These are phyloP conservation scores for Yamagishiella unicocca DNA, from an alignment of 139 green algal species.

Conservation along the genomic window DNA sequence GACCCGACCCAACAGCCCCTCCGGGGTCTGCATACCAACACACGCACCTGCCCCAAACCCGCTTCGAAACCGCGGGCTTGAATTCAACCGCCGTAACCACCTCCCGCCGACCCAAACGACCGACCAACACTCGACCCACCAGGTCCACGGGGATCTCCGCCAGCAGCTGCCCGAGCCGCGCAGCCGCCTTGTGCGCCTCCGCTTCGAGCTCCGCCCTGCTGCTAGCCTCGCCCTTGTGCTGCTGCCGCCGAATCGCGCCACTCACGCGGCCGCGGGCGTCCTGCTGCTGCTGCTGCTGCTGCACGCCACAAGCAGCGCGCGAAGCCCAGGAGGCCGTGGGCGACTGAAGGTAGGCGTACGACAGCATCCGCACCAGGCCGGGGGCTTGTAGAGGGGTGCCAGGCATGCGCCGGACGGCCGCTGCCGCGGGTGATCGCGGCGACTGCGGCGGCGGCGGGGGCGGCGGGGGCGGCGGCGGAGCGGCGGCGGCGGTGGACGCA, in stretches of 20 bases:
- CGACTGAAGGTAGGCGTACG: no score
- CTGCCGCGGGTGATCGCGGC: no score
- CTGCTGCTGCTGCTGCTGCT: no score
- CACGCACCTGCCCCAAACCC: not conserved
- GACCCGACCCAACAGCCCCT: not conserved
- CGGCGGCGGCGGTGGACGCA: not conserved
- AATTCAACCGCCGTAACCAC: not conserved
- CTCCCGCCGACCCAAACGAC: not conserved
- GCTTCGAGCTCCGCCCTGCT: not conserved
- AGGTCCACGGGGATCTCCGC: conserved; percentile 26
- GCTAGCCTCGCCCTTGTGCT: no score
- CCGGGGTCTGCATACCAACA: not conserved
- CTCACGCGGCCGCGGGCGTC: no score
- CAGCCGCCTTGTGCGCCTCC: not conserved
- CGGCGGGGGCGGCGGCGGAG: not conserved
- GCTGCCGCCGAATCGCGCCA: no score
- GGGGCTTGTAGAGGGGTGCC: not conserved
- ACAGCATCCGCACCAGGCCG: not conserved
- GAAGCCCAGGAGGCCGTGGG: no score
- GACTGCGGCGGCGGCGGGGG: not conserved
- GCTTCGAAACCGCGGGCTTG: no score
- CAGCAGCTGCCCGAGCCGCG: not conserved
- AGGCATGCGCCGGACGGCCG: no score
- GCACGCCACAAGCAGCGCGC: no score
- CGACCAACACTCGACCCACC: not conserved